Conservation (phyloP, 768 basidiomycete species). For the Trametes gibbosa region DNA sequence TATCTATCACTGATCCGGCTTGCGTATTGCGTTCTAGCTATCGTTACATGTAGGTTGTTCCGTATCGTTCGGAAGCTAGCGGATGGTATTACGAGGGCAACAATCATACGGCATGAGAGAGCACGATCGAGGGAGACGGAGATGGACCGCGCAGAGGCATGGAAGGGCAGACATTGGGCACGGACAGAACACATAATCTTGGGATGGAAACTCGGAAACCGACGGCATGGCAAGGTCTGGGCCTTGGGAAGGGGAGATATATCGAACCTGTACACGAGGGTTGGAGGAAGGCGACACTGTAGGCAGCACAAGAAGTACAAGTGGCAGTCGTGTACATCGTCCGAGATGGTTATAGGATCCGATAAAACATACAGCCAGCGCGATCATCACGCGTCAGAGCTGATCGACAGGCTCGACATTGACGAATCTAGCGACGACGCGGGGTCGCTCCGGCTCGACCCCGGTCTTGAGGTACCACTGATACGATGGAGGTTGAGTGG, state of each 20-base stretch:
- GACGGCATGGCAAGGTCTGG: background rate
- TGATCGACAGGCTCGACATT: constrained; percentile 25
- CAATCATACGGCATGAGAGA: background rate
- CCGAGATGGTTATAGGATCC: background rate
- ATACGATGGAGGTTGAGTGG: background rate
- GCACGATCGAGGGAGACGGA: background rate
- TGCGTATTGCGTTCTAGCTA: constrained; percentile 6
- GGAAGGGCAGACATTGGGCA: background rate
- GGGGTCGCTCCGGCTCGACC: constrained; percentile 31
- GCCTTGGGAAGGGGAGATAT: background rate
- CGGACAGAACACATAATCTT: too few species aligned
- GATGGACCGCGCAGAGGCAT: background rate
- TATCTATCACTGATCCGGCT: background rate
- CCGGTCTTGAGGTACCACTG: constrained; percentile 28
- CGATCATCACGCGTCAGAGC: constrained; percentile 12
- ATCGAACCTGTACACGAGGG: background rate
- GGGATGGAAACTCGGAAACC: too few species aligned
- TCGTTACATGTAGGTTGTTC: constrained; percentile 15
- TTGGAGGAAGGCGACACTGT: constrained; percentile 1
- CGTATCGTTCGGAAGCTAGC: constrained; percentile 6
- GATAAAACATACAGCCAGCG: too few species aligned
- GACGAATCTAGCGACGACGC: constrained; percentile 25
- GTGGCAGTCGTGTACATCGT: constrained; percentile 1
- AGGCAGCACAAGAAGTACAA: background rate
- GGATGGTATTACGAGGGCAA: constrained; percentile 12